Conservation (phyloP, 2,329 filamentous ascomycete genomes). For the Orbilia blumenaviensis region DNA sequence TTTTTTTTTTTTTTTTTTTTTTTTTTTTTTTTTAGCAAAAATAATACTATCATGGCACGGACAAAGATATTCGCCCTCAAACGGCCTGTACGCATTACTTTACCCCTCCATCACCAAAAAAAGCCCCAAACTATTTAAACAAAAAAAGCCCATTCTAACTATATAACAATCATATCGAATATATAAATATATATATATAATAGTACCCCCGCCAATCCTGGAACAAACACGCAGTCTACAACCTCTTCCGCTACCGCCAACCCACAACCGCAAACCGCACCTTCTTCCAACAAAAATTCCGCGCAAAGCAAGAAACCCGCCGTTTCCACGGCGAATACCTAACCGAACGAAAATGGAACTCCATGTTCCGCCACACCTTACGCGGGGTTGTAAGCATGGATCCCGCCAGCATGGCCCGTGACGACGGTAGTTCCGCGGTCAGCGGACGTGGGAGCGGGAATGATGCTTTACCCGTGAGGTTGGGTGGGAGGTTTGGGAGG, state of each 20-base stretch:
- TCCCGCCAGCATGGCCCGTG: constrained; percentile 76
- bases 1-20: too few relatives aligned
- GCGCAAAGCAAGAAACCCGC: constrained; percentile 81
- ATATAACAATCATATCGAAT: not conserved
- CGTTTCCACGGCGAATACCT: constrained; percentile 96
- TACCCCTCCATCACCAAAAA: constrained; percentile 4
- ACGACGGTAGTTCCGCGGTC: constrained; percentile 85
- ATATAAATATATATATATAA: too few relatives aligned
- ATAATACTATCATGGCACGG: constrained; percentile 43
- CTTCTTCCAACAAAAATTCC: constrained; percentile 99
- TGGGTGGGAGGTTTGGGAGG: not conserved
- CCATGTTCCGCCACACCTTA: constrained; percentile 85
- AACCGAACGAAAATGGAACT: constrained; percentile 89
- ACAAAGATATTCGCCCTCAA: constrained; percentile 41
- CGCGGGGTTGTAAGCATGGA: constrained; percentile 87
- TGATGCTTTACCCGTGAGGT: constrained; percentile 58
- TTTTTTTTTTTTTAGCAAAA: too few relatives aligned
- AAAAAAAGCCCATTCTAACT: not conserved
- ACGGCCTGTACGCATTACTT: constrained; percentile 31
- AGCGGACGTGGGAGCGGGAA: constrained; percentile 82
- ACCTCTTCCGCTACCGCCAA: constrained; percentile 70
- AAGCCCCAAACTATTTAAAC: not conserved
- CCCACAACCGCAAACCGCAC: constrained; percentile 68
- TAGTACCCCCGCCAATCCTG: constrained; percentile 95
- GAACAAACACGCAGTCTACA: constrained; percentile 98